Percentiles rank a stretch among this genome's conserved stretches.
Evolutionary conservation across 148 eudicot species (phyloP).

Genomic region (Heliamphora exappendiculata): DNA sequence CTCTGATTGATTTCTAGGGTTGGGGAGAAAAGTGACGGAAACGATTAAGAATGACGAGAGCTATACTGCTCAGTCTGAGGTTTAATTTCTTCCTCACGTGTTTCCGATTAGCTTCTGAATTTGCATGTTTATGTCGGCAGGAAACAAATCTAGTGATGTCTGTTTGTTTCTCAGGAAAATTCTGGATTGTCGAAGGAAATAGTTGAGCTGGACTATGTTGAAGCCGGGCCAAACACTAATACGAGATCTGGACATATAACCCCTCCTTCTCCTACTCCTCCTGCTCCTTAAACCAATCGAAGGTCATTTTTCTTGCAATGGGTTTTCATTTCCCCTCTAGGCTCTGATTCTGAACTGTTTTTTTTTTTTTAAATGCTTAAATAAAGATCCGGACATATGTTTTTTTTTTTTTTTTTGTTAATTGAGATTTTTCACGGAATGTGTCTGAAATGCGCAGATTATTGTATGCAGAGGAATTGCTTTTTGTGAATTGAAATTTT

Average conservation of each 20-base stretch:
- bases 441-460: no score
- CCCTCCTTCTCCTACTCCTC: not conserved
- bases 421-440: no score
- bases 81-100: not conserved
- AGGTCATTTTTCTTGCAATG: not conserved
- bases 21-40: constrained; percentile 2
- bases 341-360: no score
- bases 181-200: constrained; percentile 4
- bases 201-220: not conserved
- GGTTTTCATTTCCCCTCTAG: not conserved
- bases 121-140: not conserved
- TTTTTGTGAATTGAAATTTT: no score
- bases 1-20: not conserved
- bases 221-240: constrained; percentile 13
- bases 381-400: no score
- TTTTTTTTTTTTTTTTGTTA: no score
- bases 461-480: no score
- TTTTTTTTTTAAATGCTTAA: no score
- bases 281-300: not conserved
- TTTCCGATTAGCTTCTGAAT: not conserved
- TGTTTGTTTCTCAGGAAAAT: constrained; percentile 14
- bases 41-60: not conserved
- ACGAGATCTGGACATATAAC: not conserved
- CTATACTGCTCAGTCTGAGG: not conserved
- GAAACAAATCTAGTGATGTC: not conserved